phyloP scores from a whole-genome alignment of 129 eudicot genomes.

The Daucus carota region DNA sequence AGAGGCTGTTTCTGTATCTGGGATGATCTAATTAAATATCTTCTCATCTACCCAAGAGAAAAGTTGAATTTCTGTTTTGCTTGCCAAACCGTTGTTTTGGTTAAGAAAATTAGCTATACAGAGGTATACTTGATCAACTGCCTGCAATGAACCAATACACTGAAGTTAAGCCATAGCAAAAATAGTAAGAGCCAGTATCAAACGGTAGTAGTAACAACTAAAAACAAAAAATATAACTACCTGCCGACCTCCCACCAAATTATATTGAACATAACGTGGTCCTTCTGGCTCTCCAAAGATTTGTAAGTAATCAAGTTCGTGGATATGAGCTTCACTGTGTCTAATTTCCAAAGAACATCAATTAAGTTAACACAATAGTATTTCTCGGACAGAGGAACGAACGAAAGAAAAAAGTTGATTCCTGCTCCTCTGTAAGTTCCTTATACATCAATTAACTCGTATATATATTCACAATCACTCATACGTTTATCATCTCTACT shows the following conservation, averaged over 20 bases:
- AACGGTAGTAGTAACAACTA: not conserved
- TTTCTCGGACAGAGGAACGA: too few relatives aligned
- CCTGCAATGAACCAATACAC: conserved; percentile 39
- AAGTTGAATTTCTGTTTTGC: not conserved
- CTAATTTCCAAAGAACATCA: conserved; percentile 30
- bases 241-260: conserved; percentile 83
- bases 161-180: not conserved
- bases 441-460: too few relatives aligned
- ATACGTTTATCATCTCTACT: too few relatives aligned
- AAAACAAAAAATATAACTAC: conserved; percentile 23
- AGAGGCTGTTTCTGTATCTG: too few relatives aligned
- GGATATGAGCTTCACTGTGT: conserved; percentile 67
- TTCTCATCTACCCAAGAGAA: too few relatives aligned
- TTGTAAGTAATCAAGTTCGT: conserved; percentile 64
- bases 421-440: too few relatives aligned
- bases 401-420: too few relatives aligned
- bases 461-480: too few relatives aligned
- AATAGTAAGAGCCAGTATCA: not conserved
- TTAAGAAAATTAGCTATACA: conserved; percentile 60
- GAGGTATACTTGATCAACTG: conserved; percentile 64
- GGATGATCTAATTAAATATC: too few relatives aligned
- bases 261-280: conserved; percentile 89
- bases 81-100: conserved; percentile 25
- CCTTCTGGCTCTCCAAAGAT: conserved; percentile 75
- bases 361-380: too few relatives aligned